Evolutionary conservation across 2,329 filamentous ascomycete genomes (phyloP).

Genomic region (Zymoseptoria pseudotritici): DNA sequence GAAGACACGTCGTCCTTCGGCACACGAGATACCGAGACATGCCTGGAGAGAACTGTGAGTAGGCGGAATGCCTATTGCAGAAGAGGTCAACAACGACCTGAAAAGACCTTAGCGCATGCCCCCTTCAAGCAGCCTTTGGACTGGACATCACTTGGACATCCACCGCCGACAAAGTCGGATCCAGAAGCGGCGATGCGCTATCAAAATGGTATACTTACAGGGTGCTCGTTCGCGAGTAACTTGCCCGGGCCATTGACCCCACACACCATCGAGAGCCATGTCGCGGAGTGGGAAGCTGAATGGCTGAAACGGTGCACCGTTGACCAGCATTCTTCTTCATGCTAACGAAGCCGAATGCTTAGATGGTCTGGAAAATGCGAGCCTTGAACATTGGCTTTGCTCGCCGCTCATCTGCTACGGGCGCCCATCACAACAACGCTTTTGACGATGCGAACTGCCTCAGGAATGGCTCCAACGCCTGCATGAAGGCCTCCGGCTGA

Average conservation of each 20-base stretch:
- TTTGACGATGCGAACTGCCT: constrained; percentile 1
- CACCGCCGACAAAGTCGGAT: not conserved
- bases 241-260: not conserved
- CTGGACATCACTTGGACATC: not conserved
- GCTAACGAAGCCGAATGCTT: too few species aligned
- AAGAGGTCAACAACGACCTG: not conserved
- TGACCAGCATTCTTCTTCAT: not conserved
- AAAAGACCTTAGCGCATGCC: not conserved
- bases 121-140: not conserved
- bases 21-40: too few species aligned
- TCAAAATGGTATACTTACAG: not conserved
- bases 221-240: not conserved
- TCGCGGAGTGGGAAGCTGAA: not conserved
- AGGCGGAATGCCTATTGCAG: not conserved
- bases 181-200: not conserved
- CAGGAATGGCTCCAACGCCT: constrained; percentile 14
- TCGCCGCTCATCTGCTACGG: too few species aligned
- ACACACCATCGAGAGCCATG: not conserved
- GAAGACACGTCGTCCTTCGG: too few species aligned
- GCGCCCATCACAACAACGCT: not conserved
- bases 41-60: too few species aligned
- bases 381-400: too few species aligned
- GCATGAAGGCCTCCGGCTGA: constrained; percentile 17
- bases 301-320: not conserved
- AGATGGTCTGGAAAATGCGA: too few species aligned